Evolutionary conservation across 2,329 filamentous ascomycete species (phyloP).

Genomic region (Colletotrichum acutatum): DNA sequence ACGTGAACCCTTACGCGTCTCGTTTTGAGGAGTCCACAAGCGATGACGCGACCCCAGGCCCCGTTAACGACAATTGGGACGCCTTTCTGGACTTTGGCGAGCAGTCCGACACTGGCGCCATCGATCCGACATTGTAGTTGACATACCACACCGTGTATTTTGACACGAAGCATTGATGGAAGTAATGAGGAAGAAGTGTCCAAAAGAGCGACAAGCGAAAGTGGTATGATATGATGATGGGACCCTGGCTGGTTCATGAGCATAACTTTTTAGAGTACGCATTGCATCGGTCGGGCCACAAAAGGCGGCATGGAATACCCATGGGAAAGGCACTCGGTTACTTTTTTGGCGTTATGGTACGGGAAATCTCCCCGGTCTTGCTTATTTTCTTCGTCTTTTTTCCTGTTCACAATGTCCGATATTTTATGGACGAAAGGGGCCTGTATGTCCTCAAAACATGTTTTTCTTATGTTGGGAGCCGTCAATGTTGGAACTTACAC

Average conservation of each 20-base stretch:
- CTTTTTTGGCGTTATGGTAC: slow-evolving; percentile 14
- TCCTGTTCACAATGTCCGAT: background rate
- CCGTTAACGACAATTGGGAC: slow-evolving; percentile 22
- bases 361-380: background rate
- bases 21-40: background rate
- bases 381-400: background rate
- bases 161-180: slow-evolving; percentile 8
- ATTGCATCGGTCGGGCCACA: slow-evolving; percentile 33
- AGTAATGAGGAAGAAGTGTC: slow-evolving; percentile 41
- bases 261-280: slow-evolving; percentile 36
- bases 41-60: slow-evolving; percentile 10
- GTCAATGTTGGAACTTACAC: background rate
- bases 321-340: slow-evolving; percentile 4
- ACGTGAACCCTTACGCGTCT: slow-evolving; percentile 27
- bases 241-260: slow-evolving; percentile 28
- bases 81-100: slow-evolving; percentile 37
- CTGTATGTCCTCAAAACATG: background rate
- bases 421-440: background rate
- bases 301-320: slow-evolving; percentile 27
- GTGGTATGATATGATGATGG: slow-evolving; percentile 18
- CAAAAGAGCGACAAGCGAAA: slow-evolving; percentile 26
- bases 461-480: background rate
- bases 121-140: slow-evolving; percentile 22
- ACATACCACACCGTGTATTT: background rate
- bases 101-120: slow-evolving; percentile 10